phyloP scores from a whole-genome alignment of 805 yeast species.

The Isabelozyma heimii region DNA sequence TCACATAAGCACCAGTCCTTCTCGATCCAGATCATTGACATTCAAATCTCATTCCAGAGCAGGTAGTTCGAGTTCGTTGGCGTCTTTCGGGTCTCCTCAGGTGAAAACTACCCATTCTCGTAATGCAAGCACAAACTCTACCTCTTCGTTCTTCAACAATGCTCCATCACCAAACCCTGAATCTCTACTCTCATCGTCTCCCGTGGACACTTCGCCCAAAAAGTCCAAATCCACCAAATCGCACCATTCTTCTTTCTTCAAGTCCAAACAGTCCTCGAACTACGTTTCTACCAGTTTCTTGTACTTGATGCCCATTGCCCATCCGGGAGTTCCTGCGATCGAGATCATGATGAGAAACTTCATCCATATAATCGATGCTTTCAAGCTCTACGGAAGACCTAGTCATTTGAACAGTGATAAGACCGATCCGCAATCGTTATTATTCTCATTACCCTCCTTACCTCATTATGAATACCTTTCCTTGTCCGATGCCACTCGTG shows the following conservation, averaged over 20 bases:
- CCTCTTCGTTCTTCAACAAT: constrained; percentile 28
- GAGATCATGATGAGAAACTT: constrained; percentile 72
- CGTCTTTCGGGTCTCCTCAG: constrained; percentile 8
- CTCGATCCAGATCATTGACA: constrained; percentile 16
- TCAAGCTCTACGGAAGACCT: constrained; percentile 75
- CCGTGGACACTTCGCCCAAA: background rate
- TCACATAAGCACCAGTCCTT: background rate
- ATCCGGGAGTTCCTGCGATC: constrained; percentile 67
- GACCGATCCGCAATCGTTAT: constrained; percentile 57
- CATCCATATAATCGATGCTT: constrained; percentile 68
- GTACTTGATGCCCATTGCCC: constrained; percentile 71
- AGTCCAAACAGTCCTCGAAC: constrained; percentile 20
- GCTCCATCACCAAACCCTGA: constrained; percentile 18
- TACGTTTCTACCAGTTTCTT: constrained; percentile 39
- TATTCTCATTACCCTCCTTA: constrained; percentile 72
- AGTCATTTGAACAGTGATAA: constrained; percentile 72
- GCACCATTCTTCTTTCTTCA: constrained; percentile 19
- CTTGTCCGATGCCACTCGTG: constrained; percentile 18
- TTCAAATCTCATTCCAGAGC: constrained; percentile 12
- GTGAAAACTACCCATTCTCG: constrained; percentile 12
- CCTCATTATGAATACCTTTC: constrained; percentile 63
- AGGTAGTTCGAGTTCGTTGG: constrained; percentile 15
- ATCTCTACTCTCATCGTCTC: background rate
- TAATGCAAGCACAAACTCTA: constrained; percentile 18
- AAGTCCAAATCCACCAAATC: background rate